Base-by-base conservation (phyloP, 495 filamentous ascomycete species). In the Aspergillus heteromorphus region DNA sequence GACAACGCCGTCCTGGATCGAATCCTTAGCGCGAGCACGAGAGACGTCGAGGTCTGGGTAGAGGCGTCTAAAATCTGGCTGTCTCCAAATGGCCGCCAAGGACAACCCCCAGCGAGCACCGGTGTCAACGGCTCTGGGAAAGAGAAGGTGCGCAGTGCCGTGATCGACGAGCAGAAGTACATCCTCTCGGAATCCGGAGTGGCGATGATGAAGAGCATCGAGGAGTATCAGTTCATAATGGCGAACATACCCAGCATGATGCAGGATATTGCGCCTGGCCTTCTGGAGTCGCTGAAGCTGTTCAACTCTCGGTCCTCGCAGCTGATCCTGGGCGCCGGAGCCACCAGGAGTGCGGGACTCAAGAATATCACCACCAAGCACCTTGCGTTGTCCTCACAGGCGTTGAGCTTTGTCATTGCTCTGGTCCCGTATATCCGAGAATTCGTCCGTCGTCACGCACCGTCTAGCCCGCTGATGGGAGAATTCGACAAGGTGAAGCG, bases 291-390 rank as follows among this genome's bases (percentile, higher is more conserved):
- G 53, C 74, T 96, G 30, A 87, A 91, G 59, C 75, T 96, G 2
- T 97, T 97, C 80, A 97, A 97, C 69, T 95, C 90, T 7, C 85
- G 93, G 6, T 92, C 90, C 38, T 91, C 84, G 17, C 93, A 99
- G 59, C 81, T 97, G 48, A 96, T 99, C 56, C 84, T 97, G 7
- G 95, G 92, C 7, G 95, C 93, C 9, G 93, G 93, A 1, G 93
- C 93, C 1, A 97, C 89, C 1, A 76, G 82, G 21, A 91, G 85
- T n/a, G 95, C 91, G 4, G 93, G 93, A 0, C 73, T 99, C 9
- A 96, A 91, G 64, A 95, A 96, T 58, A 99, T 99, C 62, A 97
- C 90, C 1, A 95, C 93, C 0, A 93, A 92, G 61, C 92, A 99
- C 72, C 83, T 99, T 6, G 92, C 93, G 0, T 81, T 97, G 23